Base-by-base conservation (phyloP, 495 filamentous ascomycete genomes). In the Lasiosphaeria ovina region DNA sequence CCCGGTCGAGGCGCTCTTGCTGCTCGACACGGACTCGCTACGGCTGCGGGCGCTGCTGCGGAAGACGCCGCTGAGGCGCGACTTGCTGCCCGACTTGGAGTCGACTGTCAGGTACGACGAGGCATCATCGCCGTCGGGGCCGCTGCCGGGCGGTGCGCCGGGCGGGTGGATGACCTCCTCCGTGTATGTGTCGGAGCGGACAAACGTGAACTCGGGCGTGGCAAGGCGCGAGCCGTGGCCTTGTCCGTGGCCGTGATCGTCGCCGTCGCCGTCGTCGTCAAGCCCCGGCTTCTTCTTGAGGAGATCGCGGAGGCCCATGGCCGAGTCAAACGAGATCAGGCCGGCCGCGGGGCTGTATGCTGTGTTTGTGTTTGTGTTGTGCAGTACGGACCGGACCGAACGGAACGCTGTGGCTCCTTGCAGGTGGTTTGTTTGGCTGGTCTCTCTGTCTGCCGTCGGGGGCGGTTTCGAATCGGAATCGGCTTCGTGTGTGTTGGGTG, bases 171-270 rank as follows among this genome's bases (percentile, higher is more conserved):
- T 88, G 57, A 88, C 74, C 72, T 96, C 91, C 70, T 91, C 83
- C 3, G 86, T 86, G 57, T 86, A 78, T 11, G 93, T 96, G 69
- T 93, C 91, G 60, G 88, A 87, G 48, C 93, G 86, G 62, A 95
- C 80, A 79, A 98, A 89, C 59, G 81, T 92, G 76, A 97, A 89
- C 68, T 88, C 85, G 58, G 90, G 89, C 1, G 83, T 74, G 38
- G 62, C 69, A 10, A 69, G 76, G 60, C 62, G 71, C 56, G 64
- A 58, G 57, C 65, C 51, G 45, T 63, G 61, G 57, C 65, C 51
- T 44, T 63, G 61, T 55, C 60, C 66, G 61, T 64, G 66, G 61
- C 72, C 71, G 62, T 64, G 67, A 42, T 63, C 56, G 50, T 71
- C 68, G 59, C 69, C 66, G 42, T 77, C 70, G 42, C 77, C 70